Evolutionary conservation across 768 basidiomycete species (phyloP), one percentile per base, ranked within the genome.

Genomic region (Agrocybe praecox): DNA sequence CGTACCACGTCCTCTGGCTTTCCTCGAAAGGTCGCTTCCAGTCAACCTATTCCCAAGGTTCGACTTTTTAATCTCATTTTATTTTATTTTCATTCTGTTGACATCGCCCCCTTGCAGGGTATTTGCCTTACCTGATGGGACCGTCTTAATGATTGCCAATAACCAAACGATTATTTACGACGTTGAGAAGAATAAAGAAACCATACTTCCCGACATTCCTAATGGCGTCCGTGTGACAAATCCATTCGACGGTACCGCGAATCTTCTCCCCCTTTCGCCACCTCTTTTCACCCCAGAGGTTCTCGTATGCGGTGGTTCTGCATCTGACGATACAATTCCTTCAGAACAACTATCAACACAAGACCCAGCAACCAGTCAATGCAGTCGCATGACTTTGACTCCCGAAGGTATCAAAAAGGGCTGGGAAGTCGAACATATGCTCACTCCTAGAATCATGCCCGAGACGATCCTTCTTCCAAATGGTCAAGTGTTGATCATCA

Each of bases 241-340:
- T 50, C 71, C 76, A 33, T 70, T 72, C 61, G 66, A 77, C 56
- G 69, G 70, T 52, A 72, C 65, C 36, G 75, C 65, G 46, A 62
- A 65, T 43, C 58, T 75, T 5, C 67, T 74, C 6, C 73, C 75
- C 0, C 61, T 76, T 2, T 65, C 64, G 2, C 70, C 73, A 14
- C 67, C 69, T 0, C 64, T 72, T 49, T 80, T 75, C 53, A 76
- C 70, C 1, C 75, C 79, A 2, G 76, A 77, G 53, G 65, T 81
- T 23, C 64, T 80, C 40, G 72, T 80, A 32, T 80, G 79, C 62
- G 79, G 79, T 26, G 79, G 79, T 26, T 71, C 72, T 14, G 74
- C 67, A 26, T 59, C 69, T 1, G 67, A 65, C 40, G 75, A 78
- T 55, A 60, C 58, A 0, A 59, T 59, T 34, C 53, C 58, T 6